phyloP scores from a whole-genome alignment of 441 rosid species.

The Syzygium syzygioides region DNA sequence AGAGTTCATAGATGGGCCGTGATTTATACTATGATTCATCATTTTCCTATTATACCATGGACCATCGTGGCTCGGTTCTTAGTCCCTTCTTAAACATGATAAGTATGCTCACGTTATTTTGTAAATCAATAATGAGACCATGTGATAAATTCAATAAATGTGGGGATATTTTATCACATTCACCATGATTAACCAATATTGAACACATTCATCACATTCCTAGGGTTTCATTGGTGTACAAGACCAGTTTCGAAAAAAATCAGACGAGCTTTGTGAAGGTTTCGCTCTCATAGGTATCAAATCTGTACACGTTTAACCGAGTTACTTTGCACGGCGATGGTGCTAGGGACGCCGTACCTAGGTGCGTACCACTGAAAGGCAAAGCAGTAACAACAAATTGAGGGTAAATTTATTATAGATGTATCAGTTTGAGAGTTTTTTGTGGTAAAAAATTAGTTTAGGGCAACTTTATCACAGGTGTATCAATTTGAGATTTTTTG shows the following conservation, averaged over 20 bases:
- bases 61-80: neutral
- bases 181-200: neutral
- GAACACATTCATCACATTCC: neutral
- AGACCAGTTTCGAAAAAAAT: too few relatives aligned
- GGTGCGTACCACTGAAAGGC: too few relatives aligned
- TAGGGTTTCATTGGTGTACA: neutral
- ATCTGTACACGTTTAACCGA: too few relatives aligned
- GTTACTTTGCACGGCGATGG: too few relatives aligned
- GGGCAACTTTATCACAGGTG: rapidly evolving
- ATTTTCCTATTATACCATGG: neutral
- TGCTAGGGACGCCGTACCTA: too few relatives aligned
- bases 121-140: neutral
- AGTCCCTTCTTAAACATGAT: neutral
- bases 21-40: neutral
- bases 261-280: too few relatives aligned
- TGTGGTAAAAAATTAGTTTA: too few relatives aligned
- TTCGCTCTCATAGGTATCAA: too few relatives aligned
- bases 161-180: neutral
- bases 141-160: neutral
- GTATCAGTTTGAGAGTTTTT: too few relatives aligned
- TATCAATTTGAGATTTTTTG: too few relatives aligned
- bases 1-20: neutral
- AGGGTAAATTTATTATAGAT: too few relatives aligned
- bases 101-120: neutral
- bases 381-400: too few relatives aligned